Base-by-base conservation (phyloP, 805 yeast genomes). In the Suhomyces sp. region DNA sequence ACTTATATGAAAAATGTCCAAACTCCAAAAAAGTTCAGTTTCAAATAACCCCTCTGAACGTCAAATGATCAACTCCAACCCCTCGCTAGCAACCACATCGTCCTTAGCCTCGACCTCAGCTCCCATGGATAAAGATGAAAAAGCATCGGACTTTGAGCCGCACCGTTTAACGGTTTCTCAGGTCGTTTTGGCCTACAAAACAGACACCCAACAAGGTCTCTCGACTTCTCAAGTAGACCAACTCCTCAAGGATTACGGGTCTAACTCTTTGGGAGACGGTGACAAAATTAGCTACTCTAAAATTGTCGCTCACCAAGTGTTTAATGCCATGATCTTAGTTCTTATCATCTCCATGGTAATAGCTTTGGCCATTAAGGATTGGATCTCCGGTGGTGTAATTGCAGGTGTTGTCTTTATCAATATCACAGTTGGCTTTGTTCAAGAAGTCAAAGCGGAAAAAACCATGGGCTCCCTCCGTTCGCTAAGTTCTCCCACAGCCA, bases 341-440 rank as follows among this genome's bases (percentile, higher is more conserved):
- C 66, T 83, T 44, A 59, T 83, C 35, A 80, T 81, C 23, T 77
- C 87, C 12, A 76, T 80, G 83, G 56, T 77, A 14, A 81, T 83
- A 33, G 80, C 90, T 4, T 69, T 83, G 31, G 88, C 83, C 14
- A 81, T 84, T 44, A 68, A 70, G 39, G 91, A 84, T 55, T 83
- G 86, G 83, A 84, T 83, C 44, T 79, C 87, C 6, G 93, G 88
- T 31, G 93, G 91, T 36, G 91, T 84, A 21, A 81, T 83, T 53
- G 79, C 76, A 1, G 81, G 75, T 30, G 90, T 84, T 16, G 76
- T 84, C 19, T 54, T 56, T 20, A 67, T 83, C 37, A 83, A 83
- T 51, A 77, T 83, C 23, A 58, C 60, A 19, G 81, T 83, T 38
- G 93, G 93, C 4, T 73, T 79, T 36, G 58, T 73, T 44, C 93